Evolutionary conservation across 2,329 filamentous ascomycete species (phyloP).

Genomic region (Colletotrichum nymphaeae): DNA sequence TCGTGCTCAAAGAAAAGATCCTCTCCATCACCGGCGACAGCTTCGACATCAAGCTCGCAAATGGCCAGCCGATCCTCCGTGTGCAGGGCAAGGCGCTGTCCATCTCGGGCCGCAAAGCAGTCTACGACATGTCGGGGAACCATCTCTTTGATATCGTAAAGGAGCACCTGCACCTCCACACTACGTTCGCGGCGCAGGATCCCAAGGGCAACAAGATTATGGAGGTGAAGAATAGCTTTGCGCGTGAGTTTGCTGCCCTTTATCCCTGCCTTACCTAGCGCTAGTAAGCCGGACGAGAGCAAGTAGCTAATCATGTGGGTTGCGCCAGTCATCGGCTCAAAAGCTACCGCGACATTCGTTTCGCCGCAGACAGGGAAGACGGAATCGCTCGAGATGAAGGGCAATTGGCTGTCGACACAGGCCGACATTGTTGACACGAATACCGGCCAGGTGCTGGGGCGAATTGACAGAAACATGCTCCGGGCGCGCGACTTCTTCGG

Average conservation of each 20-base stretch:
- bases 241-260: background rate
- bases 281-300: background rate
- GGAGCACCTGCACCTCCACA: constrained; percentile 61
- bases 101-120: constrained; percentile 65
- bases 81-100: constrained; percentile 67
- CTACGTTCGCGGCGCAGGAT: constrained; percentile 62
- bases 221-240: constrained; percentile 60
- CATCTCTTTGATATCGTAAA: constrained; percentile 70
- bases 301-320: background rate
- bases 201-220: constrained; percentile 59
- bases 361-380: constrained; percentile 54
- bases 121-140: constrained; percentile 63
- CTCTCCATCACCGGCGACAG: constrained; percentile 72
- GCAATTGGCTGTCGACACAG: constrained; percentile 67
- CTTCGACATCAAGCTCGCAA: constrained; percentile 69
- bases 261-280: background rate
- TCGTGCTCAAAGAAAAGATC: constrained; percentile 71
- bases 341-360: constrained; percentile 68
- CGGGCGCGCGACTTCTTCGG: constrained; percentile 68
- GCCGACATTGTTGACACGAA: constrained; percentile 68
- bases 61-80: constrained; percentile 64
- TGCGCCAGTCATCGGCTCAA: constrained; percentile 60
- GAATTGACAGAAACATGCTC: constrained; percentile 69
- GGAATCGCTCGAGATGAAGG: constrained; percentile 66
- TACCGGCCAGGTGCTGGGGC: constrained; percentile 63